Percentiles rank a stretch among this genome's conserved stretches.
Evolutionary conservation across 441 rosid species (phyloP).

Genomic region (Gossypium gossypioides): DNA sequence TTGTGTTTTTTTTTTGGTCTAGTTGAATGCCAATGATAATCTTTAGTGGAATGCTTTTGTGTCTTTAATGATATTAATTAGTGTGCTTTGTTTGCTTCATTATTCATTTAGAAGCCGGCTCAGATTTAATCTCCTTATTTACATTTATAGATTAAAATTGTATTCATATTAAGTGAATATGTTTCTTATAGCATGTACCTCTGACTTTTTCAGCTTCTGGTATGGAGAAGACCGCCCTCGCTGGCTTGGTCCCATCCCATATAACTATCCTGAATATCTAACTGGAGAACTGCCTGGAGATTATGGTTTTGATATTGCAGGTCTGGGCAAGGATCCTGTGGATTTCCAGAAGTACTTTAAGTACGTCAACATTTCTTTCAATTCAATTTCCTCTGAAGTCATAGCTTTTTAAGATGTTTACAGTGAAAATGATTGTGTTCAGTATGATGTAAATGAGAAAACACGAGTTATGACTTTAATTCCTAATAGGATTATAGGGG

Average conservation of each 20-base stretch:
- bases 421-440: neutral
- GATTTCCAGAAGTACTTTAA: constrained; percentile 59
- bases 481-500: neutral
- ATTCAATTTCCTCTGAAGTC: constrained; percentile 4
- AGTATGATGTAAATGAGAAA: neutral
- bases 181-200: constrained; percentile 8
- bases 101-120: no score
- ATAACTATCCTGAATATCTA: constrained; percentile 60
- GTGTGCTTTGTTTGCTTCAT: neutral
- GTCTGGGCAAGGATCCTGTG: constrained; percentile 54
- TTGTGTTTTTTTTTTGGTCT: neutral
- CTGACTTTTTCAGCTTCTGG: constrained; percentile 52
- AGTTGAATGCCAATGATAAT: neutral
- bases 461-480: neutral
- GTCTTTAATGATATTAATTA: neutral
- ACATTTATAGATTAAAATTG: neutral
- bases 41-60: neutral
- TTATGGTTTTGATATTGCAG: constrained; percentile 84
- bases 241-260: constrained; percentile 90
- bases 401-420: neutral
- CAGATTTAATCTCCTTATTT: neutral
- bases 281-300: constrained; percentile 81
- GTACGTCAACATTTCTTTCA: constrained; percentile 26
- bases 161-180: neutral
- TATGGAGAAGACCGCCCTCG: constrained; percentile 80